Evolutionary conservation across 495 filamentous ascomycete species (phyloP).

Genomic region (Pyrenula aspistea): DNA sequence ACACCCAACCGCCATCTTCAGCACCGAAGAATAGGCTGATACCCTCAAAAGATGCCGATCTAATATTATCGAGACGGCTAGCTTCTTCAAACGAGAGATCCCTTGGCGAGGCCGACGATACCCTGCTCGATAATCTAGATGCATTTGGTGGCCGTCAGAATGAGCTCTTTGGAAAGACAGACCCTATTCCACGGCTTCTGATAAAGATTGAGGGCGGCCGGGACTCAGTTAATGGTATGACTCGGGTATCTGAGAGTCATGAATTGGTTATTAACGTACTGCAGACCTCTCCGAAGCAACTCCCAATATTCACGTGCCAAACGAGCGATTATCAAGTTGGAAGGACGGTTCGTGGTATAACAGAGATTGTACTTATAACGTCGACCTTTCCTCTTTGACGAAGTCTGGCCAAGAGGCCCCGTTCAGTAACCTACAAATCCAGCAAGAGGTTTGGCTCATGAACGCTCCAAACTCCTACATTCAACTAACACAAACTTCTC

Average conservation of each 20-base stretch:
- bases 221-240: not conserved
- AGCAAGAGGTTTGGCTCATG: not conserved
- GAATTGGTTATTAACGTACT: not conserved
- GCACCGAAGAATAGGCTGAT: slow-evolving; percentile 2
- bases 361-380: not conserved
- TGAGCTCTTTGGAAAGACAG: slow-evolving; percentile 24
- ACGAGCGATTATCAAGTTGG: not conserved
- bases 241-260: not conserved
- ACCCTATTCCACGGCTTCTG: not conserved
- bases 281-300: not conserved
- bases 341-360: not conserved
- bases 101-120: slow-evolving; percentile 30
- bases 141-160: slow-evolving; percentile 27
- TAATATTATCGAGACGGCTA: slow-evolving; percentile 42
- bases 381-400: not conserved
- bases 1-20: slow-evolving; percentile 2
- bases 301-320: not conserved
- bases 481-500: not conserved
- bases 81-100: slow-evolving; percentile 37
- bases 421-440: not conserved
- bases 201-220: not conserved
- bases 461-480: not conserved
- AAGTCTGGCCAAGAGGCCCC: not conserved
- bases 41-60: slow-evolving; percentile 32
- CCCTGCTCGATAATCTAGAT: slow-evolving; percentile 33